Conservation (phyloP, 2,329 filamentous ascomycete species). For the Epichloe gansuensis region DNA sequence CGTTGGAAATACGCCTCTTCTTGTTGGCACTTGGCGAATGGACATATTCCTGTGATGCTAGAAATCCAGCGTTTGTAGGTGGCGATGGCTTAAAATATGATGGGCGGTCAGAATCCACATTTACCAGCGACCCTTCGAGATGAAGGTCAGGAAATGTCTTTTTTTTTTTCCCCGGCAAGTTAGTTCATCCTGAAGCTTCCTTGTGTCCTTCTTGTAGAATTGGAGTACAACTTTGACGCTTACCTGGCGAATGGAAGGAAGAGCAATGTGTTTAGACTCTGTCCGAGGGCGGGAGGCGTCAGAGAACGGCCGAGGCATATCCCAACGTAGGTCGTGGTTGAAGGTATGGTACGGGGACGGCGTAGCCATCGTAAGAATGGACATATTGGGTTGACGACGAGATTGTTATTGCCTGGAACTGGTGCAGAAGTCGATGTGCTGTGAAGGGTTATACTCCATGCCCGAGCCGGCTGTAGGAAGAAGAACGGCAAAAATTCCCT, state of each 20-base stretch:
- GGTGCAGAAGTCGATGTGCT: slow-evolving; percentile 17
- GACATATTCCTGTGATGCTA: slow-evolving; percentile 33
- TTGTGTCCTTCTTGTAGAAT: neutral
- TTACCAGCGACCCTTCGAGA: slow-evolving; percentile 10
- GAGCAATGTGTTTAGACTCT: slow-evolving; percentile 28
- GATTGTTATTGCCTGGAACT: slow-evolving; percentile 14
- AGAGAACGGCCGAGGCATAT: slow-evolving; percentile 18
- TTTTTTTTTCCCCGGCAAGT: slow-evolving; percentile 20
- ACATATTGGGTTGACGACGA: slow-evolving; percentile 29
- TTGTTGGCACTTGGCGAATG: slow-evolving; percentile 37
- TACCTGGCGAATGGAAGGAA: slow-evolving; percentile 44
- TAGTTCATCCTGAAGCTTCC: neutral
- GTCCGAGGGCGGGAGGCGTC: slow-evolving; percentile 23
- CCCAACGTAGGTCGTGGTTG: slow-evolving; percentile 27
- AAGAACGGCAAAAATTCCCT: neutral
- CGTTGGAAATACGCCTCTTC: slow-evolving; percentile 31
- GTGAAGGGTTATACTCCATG: slow-evolving; percentile 30
- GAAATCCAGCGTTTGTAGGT: neutral
- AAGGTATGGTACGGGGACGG: slow-evolving; percentile 29
- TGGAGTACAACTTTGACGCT: slow-evolving; percentile 1
- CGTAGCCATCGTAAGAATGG: slow-evolving; percentile 34
- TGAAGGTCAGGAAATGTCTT: slow-evolving; percentile 31
- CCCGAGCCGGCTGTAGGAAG: slow-evolving; percentile 8
- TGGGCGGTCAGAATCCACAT: neutral
- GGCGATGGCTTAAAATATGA: slow-evolving; percentile 1